Percentiles rank a stretch among this genome's conserved stretches.
These are phyloP conservation scores for Trichoderma asperellum DNA, from an alignment of 2,329 filamentous ascomycete genomes.

Conservation along the genomic window DNA sequence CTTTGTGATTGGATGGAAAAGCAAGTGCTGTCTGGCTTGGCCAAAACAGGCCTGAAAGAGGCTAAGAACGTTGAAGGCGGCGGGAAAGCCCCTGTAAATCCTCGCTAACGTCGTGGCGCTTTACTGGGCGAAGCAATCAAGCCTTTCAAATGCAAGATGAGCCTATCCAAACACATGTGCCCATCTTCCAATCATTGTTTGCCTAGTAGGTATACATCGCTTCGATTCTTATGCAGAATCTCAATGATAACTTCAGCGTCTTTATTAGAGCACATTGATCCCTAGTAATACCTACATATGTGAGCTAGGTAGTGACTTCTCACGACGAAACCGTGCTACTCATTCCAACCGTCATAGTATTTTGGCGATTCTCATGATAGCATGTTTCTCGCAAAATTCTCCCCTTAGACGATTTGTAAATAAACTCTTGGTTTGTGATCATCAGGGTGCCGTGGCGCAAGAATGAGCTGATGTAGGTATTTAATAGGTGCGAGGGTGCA, in stretches of 20 bases:
- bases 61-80: background rate
- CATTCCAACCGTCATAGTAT: no score
- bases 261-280: background rate
- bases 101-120: background rate
- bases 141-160: background rate
- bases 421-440: no score
- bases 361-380: no score
- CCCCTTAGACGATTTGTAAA: no score
- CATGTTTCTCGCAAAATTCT: no score
- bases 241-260: background rate
- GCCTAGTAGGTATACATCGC: background rate
- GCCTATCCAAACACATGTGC: background rate
- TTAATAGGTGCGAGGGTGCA: no score
- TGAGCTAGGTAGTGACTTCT: no score
- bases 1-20: constrained; percentile 34
- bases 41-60: background rate
- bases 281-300: no score
- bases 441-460: no score
- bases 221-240: background rate
- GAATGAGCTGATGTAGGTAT: no score
- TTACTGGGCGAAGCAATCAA: background rate
- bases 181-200: background rate
- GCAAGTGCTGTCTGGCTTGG: background rate
- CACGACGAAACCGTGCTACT: no score
- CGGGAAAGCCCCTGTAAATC: constrained; percentile 11